Percentiles rank a stretch among this genome's conserved stretches.
phyloP scores from a whole-genome alignment of 2,329 filamentous ascomycete species.

The Colletotrichum tropicale region DNA sequence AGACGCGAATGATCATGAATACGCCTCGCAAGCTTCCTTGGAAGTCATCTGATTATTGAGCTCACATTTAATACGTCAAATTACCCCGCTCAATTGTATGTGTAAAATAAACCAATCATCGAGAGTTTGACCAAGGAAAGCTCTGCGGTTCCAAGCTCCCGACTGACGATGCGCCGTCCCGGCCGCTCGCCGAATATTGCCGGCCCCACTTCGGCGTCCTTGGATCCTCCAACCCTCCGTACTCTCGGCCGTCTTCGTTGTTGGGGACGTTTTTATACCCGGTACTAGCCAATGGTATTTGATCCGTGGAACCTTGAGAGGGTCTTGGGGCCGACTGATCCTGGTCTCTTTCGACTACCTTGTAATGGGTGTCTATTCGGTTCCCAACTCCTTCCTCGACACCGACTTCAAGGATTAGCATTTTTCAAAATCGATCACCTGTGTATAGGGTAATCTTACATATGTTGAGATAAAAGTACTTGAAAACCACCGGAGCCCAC shows the following conservation, averaged over 20 bases:
- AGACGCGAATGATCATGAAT: too few species aligned
- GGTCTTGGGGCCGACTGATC: too few species aligned
- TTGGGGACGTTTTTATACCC: not conserved
- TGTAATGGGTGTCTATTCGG: not conserved
- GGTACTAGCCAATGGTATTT: not conserved
- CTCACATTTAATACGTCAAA: too few species aligned
- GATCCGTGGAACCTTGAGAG: not conserved
- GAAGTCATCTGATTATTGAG: not conserved
- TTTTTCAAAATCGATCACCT: accelerated
- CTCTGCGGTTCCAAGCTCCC: not conserved
- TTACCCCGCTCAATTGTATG: too few species aligned
- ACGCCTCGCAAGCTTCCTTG: not conserved
- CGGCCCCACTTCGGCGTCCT: not conserved
- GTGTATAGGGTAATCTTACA: conserved; percentile 3
- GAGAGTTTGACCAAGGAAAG: not conserved
- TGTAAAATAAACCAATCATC: too few species aligned
- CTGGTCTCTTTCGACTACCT: not conserved
- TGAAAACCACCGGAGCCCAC: conserved; percentile 25
- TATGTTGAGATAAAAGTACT: conserved; percentile 24
- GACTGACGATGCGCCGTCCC: not conserved
- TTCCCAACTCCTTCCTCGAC: not conserved
- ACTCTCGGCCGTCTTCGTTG: not conserved
- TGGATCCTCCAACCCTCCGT: not conserved
- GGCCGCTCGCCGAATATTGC: not conserved
- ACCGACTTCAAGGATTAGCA: not conserved